phyloP scores from a whole-genome alignment of 2,329 filamentous ascomycete genomes.

The Aureobasidium sp. region DNA sequence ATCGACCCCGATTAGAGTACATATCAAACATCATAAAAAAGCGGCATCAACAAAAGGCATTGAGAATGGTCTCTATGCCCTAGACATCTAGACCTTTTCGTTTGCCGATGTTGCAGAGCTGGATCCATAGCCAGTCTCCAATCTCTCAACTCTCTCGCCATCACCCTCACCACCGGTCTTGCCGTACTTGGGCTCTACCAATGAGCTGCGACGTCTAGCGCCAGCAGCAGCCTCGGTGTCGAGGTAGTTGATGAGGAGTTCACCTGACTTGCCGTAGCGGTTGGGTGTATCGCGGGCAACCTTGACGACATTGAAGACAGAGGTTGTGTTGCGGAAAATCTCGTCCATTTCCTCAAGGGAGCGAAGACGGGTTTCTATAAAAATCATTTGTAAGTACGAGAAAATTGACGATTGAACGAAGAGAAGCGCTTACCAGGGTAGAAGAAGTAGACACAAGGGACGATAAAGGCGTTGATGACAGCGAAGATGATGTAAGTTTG shows the following conservation, averaged over 20 bases:
- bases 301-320: slow-evolving; percentile 38
- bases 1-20: too few species aligned
- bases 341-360: slow-evolving; percentile 59
- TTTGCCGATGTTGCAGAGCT: neutral
- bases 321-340: slow-evolving; percentile 51
- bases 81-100: neutral
- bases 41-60: neutral
- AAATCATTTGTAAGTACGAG: slow-evolving; percentile 25
- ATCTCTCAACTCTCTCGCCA: neutral
- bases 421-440: slow-evolving; percentile 10
- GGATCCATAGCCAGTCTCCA: slow-evolving; percentile 3
- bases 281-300: slow-evolving; percentile 44
- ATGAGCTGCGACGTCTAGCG: neutral
- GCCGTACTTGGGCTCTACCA: slow-evolving; percentile 4
- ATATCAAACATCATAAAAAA: neutral
- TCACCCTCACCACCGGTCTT: slow-evolving; percentile 12
- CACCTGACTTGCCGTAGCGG: slow-evolving; percentile 50
- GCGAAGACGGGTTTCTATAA: slow-evolving; percentile 48
- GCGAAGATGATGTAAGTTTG: slow-evolving; percentile 57
- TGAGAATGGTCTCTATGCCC: too few species aligned
- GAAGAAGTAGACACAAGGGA: slow-evolving; percentile 35
- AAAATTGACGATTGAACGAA: fast-evolving
- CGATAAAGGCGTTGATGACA: slow-evolving; percentile 46
- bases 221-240: slow-evolving; percentile 24
- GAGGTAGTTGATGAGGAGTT: slow-evolving; percentile 46